phyloP scores from a whole-genome alignment of 768 basidiomycete species.

The Collybia sp. region DNA sequence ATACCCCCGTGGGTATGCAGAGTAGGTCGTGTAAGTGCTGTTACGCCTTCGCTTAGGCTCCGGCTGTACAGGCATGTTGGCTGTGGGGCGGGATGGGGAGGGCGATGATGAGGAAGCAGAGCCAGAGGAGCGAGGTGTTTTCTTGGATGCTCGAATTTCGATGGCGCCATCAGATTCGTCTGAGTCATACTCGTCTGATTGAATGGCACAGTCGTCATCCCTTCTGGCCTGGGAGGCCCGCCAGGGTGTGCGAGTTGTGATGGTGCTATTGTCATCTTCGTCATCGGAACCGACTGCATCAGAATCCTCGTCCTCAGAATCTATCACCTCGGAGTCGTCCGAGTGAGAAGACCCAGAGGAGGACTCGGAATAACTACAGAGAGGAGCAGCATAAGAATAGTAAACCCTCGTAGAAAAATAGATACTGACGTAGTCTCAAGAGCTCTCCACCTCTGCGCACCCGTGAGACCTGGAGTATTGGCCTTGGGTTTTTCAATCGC shows the following conservation, averaged over 20 bases:
- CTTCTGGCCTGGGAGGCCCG: too few relatives aligned
- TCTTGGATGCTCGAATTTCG: conserved; percentile 51
- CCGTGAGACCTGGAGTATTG: too few relatives aligned
- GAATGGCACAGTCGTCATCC: not conserved
- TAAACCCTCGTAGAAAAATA: too few relatives aligned
- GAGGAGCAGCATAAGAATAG: too few relatives aligned
- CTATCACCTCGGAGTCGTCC: too few relatives aligned
- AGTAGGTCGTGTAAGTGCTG: conserved; percentile 19
- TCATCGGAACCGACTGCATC: too few relatives aligned
- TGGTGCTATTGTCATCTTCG: conserved; percentile 10
- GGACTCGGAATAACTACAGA: too few relatives aligned
- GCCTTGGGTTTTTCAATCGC: conserved; percentile 69
- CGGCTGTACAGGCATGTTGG: conserved; percentile 21
- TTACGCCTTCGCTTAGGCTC: conserved; percentile 11
- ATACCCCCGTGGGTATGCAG: conserved; percentile 25
- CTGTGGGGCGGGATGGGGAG: conserved; percentile 20
- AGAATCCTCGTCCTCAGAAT: too few relatives aligned
- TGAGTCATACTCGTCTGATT: conserved; percentile 31
- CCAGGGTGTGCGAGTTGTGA: conserved; percentile 18
- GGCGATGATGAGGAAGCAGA: conserved; percentile 37
- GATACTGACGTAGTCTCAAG: too few relatives aligned
- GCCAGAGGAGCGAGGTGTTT: conserved; percentile 32
- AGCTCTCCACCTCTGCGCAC: too few relatives aligned
- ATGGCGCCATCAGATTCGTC: conserved; percentile 48
- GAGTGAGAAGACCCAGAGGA: too few relatives aligned